Base-by-base conservation (phyloP, 2,329 filamentous ascomycete species). In the Aspergillus neotritici region DNA sequence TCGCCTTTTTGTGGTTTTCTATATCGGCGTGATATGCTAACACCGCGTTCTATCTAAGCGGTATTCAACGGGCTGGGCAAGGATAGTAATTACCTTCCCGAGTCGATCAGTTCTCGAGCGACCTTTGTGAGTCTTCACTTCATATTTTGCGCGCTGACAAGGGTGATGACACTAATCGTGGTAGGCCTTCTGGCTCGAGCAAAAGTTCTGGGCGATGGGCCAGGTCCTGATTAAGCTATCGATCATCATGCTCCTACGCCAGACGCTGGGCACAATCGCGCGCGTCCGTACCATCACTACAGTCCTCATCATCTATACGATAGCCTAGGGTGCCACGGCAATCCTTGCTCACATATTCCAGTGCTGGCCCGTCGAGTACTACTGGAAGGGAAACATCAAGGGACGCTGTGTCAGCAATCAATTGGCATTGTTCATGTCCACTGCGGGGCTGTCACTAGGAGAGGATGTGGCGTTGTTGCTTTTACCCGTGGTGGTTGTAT, bases 161-260 rank as follows among this genome's bases (percentile, higher is more conserved):
- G 14, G 4, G 21, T 9, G 21, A 25, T 25, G 21, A 25, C 9
- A 25, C 11, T 14, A 9, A 25, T 30, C 2, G 3, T 30, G 8
- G 14, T 35, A 46, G 44, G 32, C 34, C 11, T 44, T 40, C 25
- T 41, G 40, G 40, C 31, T 43, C 16, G 36, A 31, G 3, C 40
- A 43, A 7, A 47, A 47, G 9, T 36, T 39, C 25, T 47, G 44
- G 44, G 35, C 29, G 5, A 17, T 38, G 5, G 14, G 35, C 2
- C 40, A 43, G 14, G 25, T 39, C 10, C 43, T 47, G 16, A 33
- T 47, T 4, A 47, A 47, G 8, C 13, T 47, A 3, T 47, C 44
- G 2, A 43, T 43, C 4, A 25, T 47, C 16, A n/a, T 43, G 14
- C 32, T 47, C 6, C n/a, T 47, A 6, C 40, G 40, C 8, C 36